Evolutionary conservation across 768 basidiomycete genomes (phyloP).

Genomic region (Lactarius hengduanensis): DNA sequence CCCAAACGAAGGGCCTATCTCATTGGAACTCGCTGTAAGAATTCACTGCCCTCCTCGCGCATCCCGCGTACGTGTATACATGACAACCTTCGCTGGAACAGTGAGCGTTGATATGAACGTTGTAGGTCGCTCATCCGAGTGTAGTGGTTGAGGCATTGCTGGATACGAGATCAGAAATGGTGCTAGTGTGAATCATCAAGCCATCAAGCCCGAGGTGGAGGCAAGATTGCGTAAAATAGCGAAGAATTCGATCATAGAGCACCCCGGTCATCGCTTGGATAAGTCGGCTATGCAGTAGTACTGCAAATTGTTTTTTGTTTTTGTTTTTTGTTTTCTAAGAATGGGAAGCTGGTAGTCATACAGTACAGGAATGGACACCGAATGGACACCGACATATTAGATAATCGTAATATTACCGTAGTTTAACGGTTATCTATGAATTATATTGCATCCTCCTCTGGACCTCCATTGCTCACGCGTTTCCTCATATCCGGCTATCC

Average conservation of each 20-base stretch:
- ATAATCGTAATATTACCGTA: too few species aligned
- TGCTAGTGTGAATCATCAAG: not conserved
- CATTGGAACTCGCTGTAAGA: too few species aligned
- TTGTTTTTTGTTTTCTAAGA: too few species aligned
- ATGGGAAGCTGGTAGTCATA: too few species aligned
- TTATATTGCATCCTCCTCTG: too few species aligned
- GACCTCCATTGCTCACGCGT: too few species aligned
- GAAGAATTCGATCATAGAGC: not conserved
- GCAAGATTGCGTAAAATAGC: not conserved
- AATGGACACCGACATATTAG: too few species aligned
- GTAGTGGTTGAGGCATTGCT: not conserved
- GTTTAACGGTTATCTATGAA: too few species aligned
- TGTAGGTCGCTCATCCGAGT: not conserved
- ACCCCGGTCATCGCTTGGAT: not conserved
- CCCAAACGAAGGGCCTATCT: too few species aligned
- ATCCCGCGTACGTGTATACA: not conserved
- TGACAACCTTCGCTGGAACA: not conserved
- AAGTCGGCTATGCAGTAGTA: not conserved
- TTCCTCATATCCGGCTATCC: too few species aligned
- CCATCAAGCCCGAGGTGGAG: not conserved
- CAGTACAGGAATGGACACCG: too few species aligned
- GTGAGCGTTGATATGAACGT: constrained; percentile 10
- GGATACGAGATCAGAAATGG: not conserved
- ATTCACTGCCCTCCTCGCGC: not conserved
- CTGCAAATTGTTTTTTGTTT: too few species aligned